Conservation (phyloP, 139 green algal genomes). For the Mesotaenium endlicherianum region DNA sequence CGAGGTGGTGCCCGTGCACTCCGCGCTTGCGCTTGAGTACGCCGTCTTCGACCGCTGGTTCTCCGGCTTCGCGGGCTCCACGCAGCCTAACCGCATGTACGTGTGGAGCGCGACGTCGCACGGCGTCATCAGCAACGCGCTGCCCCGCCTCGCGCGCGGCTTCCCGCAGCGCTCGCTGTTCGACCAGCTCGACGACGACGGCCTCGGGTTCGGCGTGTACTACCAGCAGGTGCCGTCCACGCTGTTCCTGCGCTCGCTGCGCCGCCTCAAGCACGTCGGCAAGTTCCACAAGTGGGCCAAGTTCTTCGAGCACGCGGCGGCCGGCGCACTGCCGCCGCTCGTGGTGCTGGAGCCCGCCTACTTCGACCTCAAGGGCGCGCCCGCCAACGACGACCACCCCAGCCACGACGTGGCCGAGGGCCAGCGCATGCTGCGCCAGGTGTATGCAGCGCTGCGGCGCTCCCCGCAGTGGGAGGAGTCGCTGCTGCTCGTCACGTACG, state of each 20-base stretch:
- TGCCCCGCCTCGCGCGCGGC: neutral
- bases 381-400: constrained; percentile 48
- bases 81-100: constrained; percentile 45
- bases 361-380: constrained; percentile 26
- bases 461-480: constrained; percentile 36
- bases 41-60: constrained; percentile 41
- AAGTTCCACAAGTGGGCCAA: constrained; percentile 38
- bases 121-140: constrained; percentile 12
- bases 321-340: constrained; percentile 31
- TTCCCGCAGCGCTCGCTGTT: constrained; percentile 41
- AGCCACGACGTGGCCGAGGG: constrained; percentile 36
- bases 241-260: constrained; percentile 33
- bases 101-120: constrained; percentile 42
- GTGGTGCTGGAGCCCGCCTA: constrained; percentile 35
- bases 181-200: constrained; percentile 26
- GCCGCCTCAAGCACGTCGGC: constrained; percentile 3
- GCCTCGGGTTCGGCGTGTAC: constrained; percentile 35
- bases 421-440: constrained; percentile 39
- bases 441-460: constrained; percentile 38
- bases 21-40: constrained; percentile 34
- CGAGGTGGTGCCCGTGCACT: constrained; percentile 21
- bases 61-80: constrained; percentile 22
- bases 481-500: constrained; percentile 48
- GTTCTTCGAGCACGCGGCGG: constrained; percentile 17
- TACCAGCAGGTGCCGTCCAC: constrained; percentile 31